Evolutionary conservation across 768 basidiomycete genomes (phyloP).

Genomic region (Hypholoma fasciculare): DNA sequence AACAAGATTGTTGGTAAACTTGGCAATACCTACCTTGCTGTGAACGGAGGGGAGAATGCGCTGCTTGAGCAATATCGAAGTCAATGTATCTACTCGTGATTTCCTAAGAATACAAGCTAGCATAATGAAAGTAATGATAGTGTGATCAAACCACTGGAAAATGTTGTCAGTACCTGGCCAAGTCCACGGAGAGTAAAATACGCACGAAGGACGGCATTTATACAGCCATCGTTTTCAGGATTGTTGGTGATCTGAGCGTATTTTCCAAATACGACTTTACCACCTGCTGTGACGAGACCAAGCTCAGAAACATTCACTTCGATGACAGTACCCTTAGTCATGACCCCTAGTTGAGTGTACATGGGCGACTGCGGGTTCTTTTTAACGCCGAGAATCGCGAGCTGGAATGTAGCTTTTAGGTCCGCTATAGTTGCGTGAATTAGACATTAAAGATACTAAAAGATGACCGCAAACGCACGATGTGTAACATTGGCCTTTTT

Average conservation of each 20-base stretch:
- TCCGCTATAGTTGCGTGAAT: constrained; percentile 59
- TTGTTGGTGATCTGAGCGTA: constrained; percentile 95
- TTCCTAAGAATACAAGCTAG: constrained; percentile 7
- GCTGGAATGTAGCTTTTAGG: constrained; percentile 97
- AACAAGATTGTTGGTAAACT: background rate
- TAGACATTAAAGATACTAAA: background rate
- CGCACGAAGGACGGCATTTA: constrained; percentile 91
- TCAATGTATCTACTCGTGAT: background rate
- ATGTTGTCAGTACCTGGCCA: constrained; percentile 2
- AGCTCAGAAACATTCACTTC: constrained; percentile 99
- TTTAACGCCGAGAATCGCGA: constrained; percentile 97
- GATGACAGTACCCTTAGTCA: constrained; percentile 97
- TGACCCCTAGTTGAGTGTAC: constrained; percentile 94
- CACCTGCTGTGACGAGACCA: constrained; percentile 96
- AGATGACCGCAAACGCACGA: constrained; percentile 55
- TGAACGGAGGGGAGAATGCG: background rate
- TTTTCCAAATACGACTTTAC: constrained; percentile 92
- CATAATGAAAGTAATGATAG: background rate
- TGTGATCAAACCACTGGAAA: constrained; percentile 27
- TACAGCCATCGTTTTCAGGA: constrained; percentile 95
- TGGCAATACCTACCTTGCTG: too few relatives aligned
- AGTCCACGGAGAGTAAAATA: constrained; percentile 18
- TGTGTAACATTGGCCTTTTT: constrained; percentile 99
- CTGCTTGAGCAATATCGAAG: background rate
- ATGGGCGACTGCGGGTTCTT: constrained; percentile 99